A percentile compares a stretch with the other conserved stretches of the same genome.
Evolutionary conservation across 352 stramenopile genomes (phyloP).

Genomic region (Phytophthora vignae): DNA sequence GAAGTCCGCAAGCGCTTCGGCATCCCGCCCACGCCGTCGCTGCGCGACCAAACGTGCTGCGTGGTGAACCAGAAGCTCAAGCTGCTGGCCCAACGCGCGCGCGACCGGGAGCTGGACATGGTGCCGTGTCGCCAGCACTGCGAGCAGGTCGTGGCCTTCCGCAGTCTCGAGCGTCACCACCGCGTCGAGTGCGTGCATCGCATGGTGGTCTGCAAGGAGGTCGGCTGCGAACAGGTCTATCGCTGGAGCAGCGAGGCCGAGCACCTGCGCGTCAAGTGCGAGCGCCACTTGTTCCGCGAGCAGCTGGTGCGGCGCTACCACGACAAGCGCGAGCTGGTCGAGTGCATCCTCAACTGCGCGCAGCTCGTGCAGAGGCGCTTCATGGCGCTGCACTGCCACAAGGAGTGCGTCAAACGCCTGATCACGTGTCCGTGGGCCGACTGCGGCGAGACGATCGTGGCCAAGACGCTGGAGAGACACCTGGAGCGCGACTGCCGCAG

Average conservation of each 20-base stretch:
- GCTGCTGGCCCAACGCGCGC: constrained; percentile 62
- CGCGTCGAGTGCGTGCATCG: constrained; percentile 54
- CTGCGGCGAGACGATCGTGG: constrained; percentile 62
- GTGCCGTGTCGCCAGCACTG: constrained; percentile 60
- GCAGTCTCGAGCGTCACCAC: constrained; percentile 62
- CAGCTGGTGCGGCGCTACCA: constrained; percentile 46
- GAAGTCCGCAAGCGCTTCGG: constrained; percentile 59
- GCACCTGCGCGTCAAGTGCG: constrained; percentile 47
- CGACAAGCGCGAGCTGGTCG: constrained; percentile 49
- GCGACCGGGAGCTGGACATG: constrained; percentile 49
- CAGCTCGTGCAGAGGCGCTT: constrained; percentile 42
- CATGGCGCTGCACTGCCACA: constrained; percentile 48
- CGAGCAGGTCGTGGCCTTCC: constrained; percentile 40
- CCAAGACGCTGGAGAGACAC: constrained; percentile 46
- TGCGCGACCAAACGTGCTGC: constrained; percentile 72
- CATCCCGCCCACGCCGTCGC: constrained; percentile 62
- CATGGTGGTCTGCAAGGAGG: constrained; percentile 62
- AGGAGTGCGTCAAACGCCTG: constrained; percentile 59
- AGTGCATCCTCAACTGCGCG: constrained; percentile 58
- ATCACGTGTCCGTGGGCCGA: constrained; percentile 54
- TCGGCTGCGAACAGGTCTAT: constrained; percentile 49
- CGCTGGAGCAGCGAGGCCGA: constrained; percentile 40
- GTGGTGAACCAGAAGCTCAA: constrained; percentile 76
- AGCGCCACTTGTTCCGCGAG: constrained; percentile 49
- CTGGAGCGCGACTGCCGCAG: constrained; percentile 54